A percentile compares a stretch with the other conserved stretches of the same genome.
These are phyloP conservation scores for Fonsecaea pugnacius DNA, from an alignment of 2,329 filamentous ascomycete species.

Conservation along the genomic window DNA sequence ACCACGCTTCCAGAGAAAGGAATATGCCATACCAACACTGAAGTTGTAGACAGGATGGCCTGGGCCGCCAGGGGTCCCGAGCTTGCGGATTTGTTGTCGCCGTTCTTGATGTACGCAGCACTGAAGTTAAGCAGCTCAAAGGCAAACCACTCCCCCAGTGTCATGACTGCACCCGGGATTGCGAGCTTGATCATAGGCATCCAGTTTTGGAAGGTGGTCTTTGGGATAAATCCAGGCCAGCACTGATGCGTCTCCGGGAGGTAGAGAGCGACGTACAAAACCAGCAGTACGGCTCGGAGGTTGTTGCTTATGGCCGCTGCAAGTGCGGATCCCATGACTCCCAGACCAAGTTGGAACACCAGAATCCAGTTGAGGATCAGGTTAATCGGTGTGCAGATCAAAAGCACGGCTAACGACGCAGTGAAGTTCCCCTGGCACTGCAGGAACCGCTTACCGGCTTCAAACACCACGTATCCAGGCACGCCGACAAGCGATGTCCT, in stretches of 20 bases:
- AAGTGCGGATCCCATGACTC: conserved; percentile 72
- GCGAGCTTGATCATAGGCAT: conserved; percentile 75
- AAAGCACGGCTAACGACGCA: conserved; percentile 74
- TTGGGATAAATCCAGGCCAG: conserved; percentile 69
- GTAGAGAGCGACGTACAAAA: conserved; percentile 61
- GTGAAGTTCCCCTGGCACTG: conserved; percentile 76
- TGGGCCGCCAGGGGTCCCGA: conserved; percentile 69
- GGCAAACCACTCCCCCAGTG: conserved; percentile 79
- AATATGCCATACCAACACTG: conserved; percentile 62
- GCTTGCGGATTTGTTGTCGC: conserved; percentile 47
- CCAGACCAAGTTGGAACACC: conserved; percentile 58
- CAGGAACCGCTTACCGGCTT: conserved; percentile 73
- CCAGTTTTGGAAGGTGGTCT: conserved; percentile 68
- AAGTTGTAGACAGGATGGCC: conserved; percentile 67
- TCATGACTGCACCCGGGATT: conserved; percentile 80
- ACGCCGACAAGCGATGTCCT: conserved; percentile 67
- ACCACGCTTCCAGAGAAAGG: conserved; percentile 83
- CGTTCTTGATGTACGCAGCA: conserved; percentile 70
- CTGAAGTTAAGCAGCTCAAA: conserved; percentile 80
- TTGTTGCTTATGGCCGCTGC: conserved; percentile 70
- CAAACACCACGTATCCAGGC: conserved; percentile 71
- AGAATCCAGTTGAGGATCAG: conserved; percentile 71
- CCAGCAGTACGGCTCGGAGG: conserved; percentile 65
- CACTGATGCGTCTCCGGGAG: conserved; percentile 64
- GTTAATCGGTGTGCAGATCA: conserved; percentile 76